Conservation (phyloP, 768 basidiomycete genomes). For the Rhodosporidiobolus odoratus region DNA sequence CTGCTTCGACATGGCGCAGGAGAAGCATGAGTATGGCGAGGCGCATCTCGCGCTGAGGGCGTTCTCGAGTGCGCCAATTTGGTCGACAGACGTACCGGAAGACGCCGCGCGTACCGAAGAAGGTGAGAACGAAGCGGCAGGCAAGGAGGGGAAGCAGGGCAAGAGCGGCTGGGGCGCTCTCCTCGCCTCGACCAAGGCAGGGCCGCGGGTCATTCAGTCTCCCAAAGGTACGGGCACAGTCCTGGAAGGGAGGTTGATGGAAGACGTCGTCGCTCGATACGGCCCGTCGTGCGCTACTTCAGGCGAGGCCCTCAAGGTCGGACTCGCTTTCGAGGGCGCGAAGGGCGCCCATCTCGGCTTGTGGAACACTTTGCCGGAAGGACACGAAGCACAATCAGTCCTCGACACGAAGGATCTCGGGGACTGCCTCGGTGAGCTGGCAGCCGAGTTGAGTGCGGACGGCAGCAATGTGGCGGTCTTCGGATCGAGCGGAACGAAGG, state of each 20-base stretch:
- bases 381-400: neutral
- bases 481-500: neutral
- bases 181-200: neutral
- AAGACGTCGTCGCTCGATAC: constrained; percentile 6
- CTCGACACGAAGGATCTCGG: constrained; percentile 30
- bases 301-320: constrained; percentile 23
- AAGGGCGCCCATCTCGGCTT: constrained; percentile 31
- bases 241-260: neutral
- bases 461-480: neutral
- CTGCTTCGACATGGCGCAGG: constrained; percentile 40
- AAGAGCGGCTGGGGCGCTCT: constrained; percentile 1
- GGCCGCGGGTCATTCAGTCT: constrained; percentile 7
- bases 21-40: constrained; percentile 12
- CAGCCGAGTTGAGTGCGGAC: no score
- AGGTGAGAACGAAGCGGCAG: neutral
- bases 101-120: neutral
- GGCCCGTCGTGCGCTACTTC: no score
- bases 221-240: neutral
- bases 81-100: constrained; percentile 21
- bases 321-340: constrained; percentile 1
- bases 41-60: constrained; percentile 33
- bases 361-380: constrained; percentile 30
- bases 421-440: constrained; percentile 28
- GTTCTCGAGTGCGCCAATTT: constrained; percentile 37
- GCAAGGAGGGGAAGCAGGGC: neutral